phyloP scores from a whole-genome alignment of 2,329 filamentous ascomycete genomes.

The Myriosclerotinia curreyana region DNA sequence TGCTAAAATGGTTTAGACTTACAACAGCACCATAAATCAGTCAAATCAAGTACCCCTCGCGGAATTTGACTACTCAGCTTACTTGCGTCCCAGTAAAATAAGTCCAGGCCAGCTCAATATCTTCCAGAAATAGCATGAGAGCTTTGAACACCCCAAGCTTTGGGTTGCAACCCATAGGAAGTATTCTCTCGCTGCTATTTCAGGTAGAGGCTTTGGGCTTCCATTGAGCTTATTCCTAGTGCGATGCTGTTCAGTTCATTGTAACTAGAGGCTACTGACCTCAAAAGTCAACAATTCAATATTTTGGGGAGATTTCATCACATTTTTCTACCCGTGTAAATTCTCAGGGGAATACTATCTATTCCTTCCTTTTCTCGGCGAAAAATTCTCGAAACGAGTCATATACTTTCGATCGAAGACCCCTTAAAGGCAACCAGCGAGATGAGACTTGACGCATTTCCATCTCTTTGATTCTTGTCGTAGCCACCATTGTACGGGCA shows the following conservation, averaged over 20 bases:
- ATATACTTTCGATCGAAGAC: background rate
- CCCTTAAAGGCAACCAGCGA: too few species aligned
- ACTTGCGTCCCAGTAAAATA: background rate
- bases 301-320: background rate
- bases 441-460: background rate
- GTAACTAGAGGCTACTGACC: too few species aligned
- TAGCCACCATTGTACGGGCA: background rate
- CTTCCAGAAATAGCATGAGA: background rate
- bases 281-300: too few species aligned
- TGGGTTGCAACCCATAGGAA: too few species aligned
- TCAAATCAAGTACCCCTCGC: too few species aligned
- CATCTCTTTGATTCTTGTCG: background rate
- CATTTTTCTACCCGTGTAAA: too few species aligned
- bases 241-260: too few species aligned
- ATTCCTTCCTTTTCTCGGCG: too few species aligned
- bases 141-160: background rate
- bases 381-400: too few species aligned
- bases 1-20: too few species aligned
- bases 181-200: background rate
- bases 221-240: background rate
- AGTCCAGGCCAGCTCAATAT: background rate
- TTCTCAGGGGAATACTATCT: too few species aligned
- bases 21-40: too few species aligned
- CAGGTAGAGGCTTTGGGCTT: background rate
- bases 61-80: background rate